These are phyloP conservation scores for Schizonepeta tenuifolia DNA, from an alignment of 257 asterid species.

Conservation along the genomic window DNA sequence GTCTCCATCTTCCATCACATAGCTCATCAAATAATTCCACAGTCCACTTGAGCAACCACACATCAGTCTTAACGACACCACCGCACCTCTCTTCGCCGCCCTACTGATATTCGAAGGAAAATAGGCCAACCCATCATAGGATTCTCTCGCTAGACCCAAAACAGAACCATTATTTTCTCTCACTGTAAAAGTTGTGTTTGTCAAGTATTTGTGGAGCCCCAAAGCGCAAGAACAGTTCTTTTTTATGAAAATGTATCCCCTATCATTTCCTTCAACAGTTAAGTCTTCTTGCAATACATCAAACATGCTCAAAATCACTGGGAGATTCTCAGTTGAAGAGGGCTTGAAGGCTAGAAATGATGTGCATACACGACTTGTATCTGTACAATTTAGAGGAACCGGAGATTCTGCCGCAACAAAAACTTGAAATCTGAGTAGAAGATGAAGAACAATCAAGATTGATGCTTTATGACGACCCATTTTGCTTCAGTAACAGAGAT, in stretches of 20 bases:
- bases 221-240: constrained; percentile 96
- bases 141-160: constrained; percentile 63
- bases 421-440: constrained; percentile 32
- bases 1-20: constrained; percentile 89
- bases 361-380: constrained; percentile 71
- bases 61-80: constrained; percentile 72
- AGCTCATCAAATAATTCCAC: constrained; percentile 96
- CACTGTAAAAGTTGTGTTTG: constrained; percentile 80
- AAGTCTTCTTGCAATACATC: constrained; percentile 78
- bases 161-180: constrained; percentile 72
- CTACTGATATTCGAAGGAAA: constrained; percentile 72
- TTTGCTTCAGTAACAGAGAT: constrained; percentile 6
- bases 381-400: constrained; percentile 79
- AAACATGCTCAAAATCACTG: constrained; percentile 87
- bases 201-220: constrained; percentile 57
- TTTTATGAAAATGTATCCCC: constrained; percentile 70
- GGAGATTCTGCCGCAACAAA: constrained; percentile 42
- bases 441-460: constrained; percentile 45
- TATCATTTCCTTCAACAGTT: constrained; percentile 77
- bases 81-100: constrained; percentile 81
- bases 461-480: constrained; percentile 47
- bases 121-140: constrained; percentile 81
- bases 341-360: constrained; percentile 92
- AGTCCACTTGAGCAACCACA: constrained; percentile 97
- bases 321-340: constrained; percentile 54